A percentile compares a stretch with the other conserved stretches of the same genome.
phyloP scores from a whole-genome alignment of 2,329 filamentous ascomycete species.

The Arthroderma sp. region DNA sequence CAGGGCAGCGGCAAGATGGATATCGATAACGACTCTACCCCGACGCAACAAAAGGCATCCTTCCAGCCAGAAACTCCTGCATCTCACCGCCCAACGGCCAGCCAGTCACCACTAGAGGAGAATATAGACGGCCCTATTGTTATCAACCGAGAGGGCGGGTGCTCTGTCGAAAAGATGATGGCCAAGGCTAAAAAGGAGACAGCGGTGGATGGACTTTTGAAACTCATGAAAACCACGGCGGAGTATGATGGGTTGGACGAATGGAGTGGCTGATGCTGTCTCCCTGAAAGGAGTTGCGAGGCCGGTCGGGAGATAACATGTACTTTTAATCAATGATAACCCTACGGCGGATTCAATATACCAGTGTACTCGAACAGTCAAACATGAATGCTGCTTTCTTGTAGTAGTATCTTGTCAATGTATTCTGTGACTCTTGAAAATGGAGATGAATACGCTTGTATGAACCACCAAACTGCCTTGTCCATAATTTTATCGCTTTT shows the following conservation, averaged over 20 bases:
- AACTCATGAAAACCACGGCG: conserved; percentile 29
- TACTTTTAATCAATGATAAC: background rate
- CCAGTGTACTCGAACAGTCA: no score
- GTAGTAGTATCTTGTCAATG: no score
- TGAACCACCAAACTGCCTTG: no score
- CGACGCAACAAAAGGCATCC: background rate
- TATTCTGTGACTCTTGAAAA: no score
- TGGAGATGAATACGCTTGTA: no score
- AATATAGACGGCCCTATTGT: conserved; percentile 1
- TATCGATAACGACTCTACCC: background rate
- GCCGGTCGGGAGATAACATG: background rate
- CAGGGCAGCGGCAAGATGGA: background rate
- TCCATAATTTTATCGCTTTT: no score
- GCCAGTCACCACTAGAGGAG: background rate
- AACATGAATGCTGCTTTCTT: no score
- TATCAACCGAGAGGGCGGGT: conserved; percentile 13
- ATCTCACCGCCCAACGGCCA: background rate
- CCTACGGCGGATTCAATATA: background rate
- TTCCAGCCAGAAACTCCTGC: background rate
- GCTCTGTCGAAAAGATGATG: conserved; percentile 14
- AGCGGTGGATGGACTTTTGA: conserved; percentile 30
- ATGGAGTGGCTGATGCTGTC: conserved; percentile 2
- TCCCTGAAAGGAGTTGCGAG: background rate
- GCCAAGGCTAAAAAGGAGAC: conserved; percentile 25
- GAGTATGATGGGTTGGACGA: conserved; percentile 17